phyloP scores from a whole-genome alignment of 176 grass and related monocot species.

The Lolium perenne region DNA sequence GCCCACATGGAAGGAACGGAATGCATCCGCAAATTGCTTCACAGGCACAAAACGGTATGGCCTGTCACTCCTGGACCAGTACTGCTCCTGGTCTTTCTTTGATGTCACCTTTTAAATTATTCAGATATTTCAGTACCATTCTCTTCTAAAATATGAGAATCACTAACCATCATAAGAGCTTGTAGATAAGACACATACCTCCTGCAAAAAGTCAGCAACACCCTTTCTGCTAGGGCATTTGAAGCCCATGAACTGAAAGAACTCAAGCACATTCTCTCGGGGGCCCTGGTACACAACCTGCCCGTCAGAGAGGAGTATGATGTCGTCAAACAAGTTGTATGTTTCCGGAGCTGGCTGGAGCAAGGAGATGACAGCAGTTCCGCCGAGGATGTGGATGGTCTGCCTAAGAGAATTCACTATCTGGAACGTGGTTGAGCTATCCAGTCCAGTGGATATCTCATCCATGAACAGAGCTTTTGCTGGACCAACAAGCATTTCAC shows the following conservation, averaged over 20 bases:
- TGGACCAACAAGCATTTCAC: slow-evolving; percentile 98
- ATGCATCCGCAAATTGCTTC: slow-evolving; percentile 81
- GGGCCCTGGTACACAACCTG: slow-evolving; percentile 90
- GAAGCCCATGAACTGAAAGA: slow-evolving; percentile 89
- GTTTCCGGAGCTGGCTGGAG: slow-evolving; percentile 96
- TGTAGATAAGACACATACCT: slow-evolving; percentile 59
- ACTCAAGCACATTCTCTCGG: slow-evolving; percentile 77
- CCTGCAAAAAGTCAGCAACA: slow-evolving; percentile 91
- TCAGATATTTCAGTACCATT: slow-evolving; percentile 39
- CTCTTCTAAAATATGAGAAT: slow-evolving; percentile 32
- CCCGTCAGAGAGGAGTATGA: slow-evolving; percentile 89
- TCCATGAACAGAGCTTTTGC: slow-evolving; percentile 96
- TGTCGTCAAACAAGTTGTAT: slow-evolving; percentile 92
- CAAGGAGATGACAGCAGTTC: slow-evolving; percentile 85
- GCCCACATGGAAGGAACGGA: slow-evolving; percentile 78
- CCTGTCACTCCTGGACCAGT: slow-evolving; percentile 65
- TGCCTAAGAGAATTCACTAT: slow-evolving; percentile 85
- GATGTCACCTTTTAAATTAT: slow-evolving; percentile 79
- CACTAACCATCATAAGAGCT: not conserved
- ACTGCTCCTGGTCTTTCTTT: slow-evolving; percentile 91
- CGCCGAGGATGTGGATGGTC: slow-evolving; percentile 79
- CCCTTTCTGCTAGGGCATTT: slow-evolving; percentile 86
- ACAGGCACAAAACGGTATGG: slow-evolving; percentile 75
- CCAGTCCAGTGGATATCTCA: slow-evolving; percentile 94
- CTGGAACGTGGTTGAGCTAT: slow-evolving; percentile 95